Percentiles rank a stretch among this genome's conserved stretches.
Evolutionary conservation across 257 asterid genomes (phyloP).

Genomic region (Forsythia viridissima): DNA sequence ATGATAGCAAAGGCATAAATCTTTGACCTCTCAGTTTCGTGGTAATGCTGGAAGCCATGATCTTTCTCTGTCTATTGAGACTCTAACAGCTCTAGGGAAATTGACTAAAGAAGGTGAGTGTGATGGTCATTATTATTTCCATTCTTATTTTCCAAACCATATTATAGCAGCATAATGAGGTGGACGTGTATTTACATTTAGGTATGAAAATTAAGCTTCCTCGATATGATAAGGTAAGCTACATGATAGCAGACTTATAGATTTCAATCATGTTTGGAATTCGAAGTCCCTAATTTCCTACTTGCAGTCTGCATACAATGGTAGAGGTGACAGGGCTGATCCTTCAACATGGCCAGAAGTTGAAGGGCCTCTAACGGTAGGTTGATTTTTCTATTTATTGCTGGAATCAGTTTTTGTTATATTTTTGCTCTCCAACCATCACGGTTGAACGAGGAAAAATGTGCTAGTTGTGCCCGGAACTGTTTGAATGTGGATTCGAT

Average conservation of each 20-base stretch:
- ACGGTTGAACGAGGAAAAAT: not conserved
- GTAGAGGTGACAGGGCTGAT: conserved; percentile 94
- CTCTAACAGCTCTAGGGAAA: conserved; percentile 62
- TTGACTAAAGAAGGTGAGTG: conserved; percentile 79
- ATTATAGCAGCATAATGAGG: conserved; percentile 23
- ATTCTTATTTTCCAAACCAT: conserved; percentile 16
- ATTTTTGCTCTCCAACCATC: not conserved
- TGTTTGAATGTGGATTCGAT: not conserved
- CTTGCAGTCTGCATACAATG: conserved; percentile 82
- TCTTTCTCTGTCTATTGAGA: conserved; percentile 76
- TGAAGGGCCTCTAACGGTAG: conserved; percentile 91
- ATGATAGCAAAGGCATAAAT: conserved; percentile 3
- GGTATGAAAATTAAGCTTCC: conserved; percentile 90
- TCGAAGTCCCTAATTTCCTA: conserved; percentile 30
- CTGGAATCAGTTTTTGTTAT: conserved; percentile 1
- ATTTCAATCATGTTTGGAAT: conserved; percentile 25
- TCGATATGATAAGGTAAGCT: conserved; percentile 82
- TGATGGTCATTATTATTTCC: conserved; percentile 17
- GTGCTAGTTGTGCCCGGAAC: conserved; percentile 13
- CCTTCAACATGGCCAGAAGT: conserved; percentile 94
- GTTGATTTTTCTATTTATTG: conserved; percentile 17
- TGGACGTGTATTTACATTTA: conserved; percentile 25
- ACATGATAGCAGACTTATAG: conserved; percentile 20
- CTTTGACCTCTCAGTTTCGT: conserved; percentile 55
- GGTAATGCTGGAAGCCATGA: conserved; percentile 99